Evolutionary conservation across 225 moss, liverwort and hornwort species (phyloP), one percentile per base, ranked within the genome.

Genomic region (Bryoerythrophyllum caledonicum): DNA sequence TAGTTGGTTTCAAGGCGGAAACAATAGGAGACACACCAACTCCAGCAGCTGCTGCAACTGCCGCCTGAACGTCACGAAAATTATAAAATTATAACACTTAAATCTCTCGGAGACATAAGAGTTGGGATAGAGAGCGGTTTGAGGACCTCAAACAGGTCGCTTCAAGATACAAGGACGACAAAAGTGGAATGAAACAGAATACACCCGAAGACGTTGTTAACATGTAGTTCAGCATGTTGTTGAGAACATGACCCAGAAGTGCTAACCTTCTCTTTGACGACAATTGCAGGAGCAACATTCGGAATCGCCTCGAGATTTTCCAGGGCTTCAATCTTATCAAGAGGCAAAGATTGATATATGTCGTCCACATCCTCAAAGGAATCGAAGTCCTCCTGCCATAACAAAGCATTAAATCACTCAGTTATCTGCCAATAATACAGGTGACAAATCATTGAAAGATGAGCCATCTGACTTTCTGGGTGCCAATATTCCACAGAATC

Each of bases 251-350:
- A 68, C 32, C 35, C 53, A 85, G 60, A 60, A 64, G 19, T 30
- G 44, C 81, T 75, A 41, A 94, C 96, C 96, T 97, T 97, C 66
- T 97, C 96, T 84, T 94, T 97, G 66, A 83, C 86, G 70, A 92
- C 72, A 75, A 88, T 83, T 38, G 87, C 82, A 77, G 92, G 87
- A 59, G 92, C 78, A 81, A 97, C 80, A 70, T 85, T 80, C 57
- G 92, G 89, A 79, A 90, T 87, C 57, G 92, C 90, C 79, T 97
- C 96, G 67, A 94, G 55, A 62, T 82, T 82, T 82, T 94, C 92
- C 80, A 94, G 68, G 60, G 92, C 96, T 79, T 97, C 96, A 74
- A 97, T 91, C 76, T 97, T 97, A 68, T 97, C 96, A 20, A 93
- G 90, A 52, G 94, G 94, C 66, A 97, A 80, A 49, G 90, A 90